A percentile compares a stretch with the other conserved stretches of the same genome.
These are phyloP conservation scores for Cercospora sp. DNA, from an alignment of 2,329 filamentous ascomycete genomes.

Conservation along the genomic window DNA sequence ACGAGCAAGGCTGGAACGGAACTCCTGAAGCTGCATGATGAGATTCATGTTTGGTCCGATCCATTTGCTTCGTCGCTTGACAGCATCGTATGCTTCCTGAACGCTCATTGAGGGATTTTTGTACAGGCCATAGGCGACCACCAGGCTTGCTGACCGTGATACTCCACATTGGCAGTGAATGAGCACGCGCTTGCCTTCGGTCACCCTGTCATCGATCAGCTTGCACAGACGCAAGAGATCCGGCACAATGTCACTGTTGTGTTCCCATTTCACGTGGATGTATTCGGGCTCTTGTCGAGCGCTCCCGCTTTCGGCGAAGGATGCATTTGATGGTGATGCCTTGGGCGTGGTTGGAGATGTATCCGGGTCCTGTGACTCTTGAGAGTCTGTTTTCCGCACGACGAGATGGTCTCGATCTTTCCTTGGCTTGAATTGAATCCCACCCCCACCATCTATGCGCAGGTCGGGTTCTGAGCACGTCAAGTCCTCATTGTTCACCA, in stretches of 20 bases:
- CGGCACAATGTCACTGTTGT: slow-evolving; percentile 80
- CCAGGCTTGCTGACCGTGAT: slow-evolving; percentile 79
- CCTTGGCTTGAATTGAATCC: slow-evolving; percentile 40
- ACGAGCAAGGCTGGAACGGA: slow-evolving; percentile 53
- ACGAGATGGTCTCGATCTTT: slow-evolving; percentile 18
- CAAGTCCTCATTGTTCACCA: slow-evolving; percentile 43
- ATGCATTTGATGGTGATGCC: slow-evolving; percentile 49
- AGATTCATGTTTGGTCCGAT: slow-evolving; percentile 91
- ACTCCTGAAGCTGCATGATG: slow-evolving; percentile 86
- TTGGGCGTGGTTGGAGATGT: slow-evolving; percentile 55
- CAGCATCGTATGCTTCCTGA: slow-evolving; percentile 79
- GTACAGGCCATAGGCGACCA: slow-evolving; percentile 83
- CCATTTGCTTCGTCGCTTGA: slow-evolving; percentile 80
- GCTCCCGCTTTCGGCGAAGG: slow-evolving; percentile 19
- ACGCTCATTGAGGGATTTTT: slow-evolving; percentile 74
- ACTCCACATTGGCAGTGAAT: slow-evolving; percentile 86
- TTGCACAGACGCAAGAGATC: slow-evolving; percentile 76
- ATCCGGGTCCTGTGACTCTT: slow-evolving; percentile 19
- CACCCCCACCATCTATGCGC: slow-evolving; percentile 37
- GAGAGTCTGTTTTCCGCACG: slow-evolving; percentile 6
- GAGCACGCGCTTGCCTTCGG: slow-evolving; percentile 74
- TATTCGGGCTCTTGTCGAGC: slow-evolving; percentile 66
- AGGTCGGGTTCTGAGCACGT: slow-evolving; percentile 36
- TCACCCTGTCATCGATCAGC: slow-evolving; percentile 70
- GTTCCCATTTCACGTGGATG: slow-evolving; percentile 84